Evolutionary conservation across 2,329 filamentous ascomycete species (phyloP), one percentile per base, ranked within the genome.

Genomic region (Neopestalotiopsis sp.): DNA sequence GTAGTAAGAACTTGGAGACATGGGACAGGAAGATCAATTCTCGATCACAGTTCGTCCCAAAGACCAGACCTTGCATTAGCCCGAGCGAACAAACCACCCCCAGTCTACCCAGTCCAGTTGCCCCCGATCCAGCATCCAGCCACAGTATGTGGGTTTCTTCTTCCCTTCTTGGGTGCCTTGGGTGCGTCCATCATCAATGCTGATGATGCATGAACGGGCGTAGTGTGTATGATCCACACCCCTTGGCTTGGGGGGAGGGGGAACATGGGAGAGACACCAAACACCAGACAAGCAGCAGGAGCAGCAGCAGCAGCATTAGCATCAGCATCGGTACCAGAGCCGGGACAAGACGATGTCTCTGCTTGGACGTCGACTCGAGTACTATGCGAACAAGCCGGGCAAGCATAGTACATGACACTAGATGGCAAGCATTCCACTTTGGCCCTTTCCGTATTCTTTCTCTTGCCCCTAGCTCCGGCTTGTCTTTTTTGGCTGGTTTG

Each of bases 181-280:
- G 24, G 24, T 28, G 24, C 24, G 24, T 13, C 34, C 28, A 63
- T 38, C 17, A 20, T 56, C 14, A 28, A 34, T 66, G 63, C 53
- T 45, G 56, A 42, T 34, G 20, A 24, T 56, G 65, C 65, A 67
- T 67, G 65, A 67, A 67, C 65, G 34, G 20, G 64, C 49, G 65
- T 53, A 17, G 45, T 53, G 17, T 53, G 45, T 67, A 67, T 67
- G 66, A 67, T 67, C 38, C 66, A 57, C 58, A 63, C 66, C 66
- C 66, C 66, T 67, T 17, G 45, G 17, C 24, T 28, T 53, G 45
- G 45, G 14, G 45, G 45, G n/a, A 53, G 45, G 17, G 45, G 45
- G 24, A 28, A 28, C 24, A 28, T 28, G 24, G 24, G 24, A 28
- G 24, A 28, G 24, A 28, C 24, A 28, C 24, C 24, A 28, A 28